These are phyloP conservation scores for Hibiscus trionum DNA, from an alignment of 345 rosid species.

Conservation along the genomic window DNA sequence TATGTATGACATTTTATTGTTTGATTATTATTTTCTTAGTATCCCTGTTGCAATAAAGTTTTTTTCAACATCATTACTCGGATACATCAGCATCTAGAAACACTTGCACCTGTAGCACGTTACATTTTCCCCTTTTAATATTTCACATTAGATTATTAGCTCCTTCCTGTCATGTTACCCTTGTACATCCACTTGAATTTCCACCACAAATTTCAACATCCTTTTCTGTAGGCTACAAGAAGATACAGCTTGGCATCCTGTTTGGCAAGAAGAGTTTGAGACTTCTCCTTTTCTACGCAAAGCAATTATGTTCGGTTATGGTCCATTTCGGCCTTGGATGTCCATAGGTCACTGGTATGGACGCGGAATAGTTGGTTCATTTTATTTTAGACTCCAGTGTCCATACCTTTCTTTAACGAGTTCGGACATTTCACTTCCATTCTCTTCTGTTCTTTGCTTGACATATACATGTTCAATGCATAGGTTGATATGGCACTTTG, in stretches of 20 bases:
- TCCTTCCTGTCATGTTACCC: not conserved
- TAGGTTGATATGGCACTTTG: slow-evolving; percentile 84
- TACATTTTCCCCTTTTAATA: not conserved
- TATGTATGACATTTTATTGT: slow-evolving; percentile 19
- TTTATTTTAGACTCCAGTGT: not conserved
- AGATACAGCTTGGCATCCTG: slow-evolving; percentile 98
- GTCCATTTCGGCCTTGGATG: slow-evolving; percentile 94
- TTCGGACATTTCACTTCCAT: not conserved
- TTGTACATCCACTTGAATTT: not conserved
- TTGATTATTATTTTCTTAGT: slow-evolving; percentile 5
- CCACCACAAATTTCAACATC: not conserved
- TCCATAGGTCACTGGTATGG: slow-evolving; percentile 82
- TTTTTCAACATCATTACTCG: not conserved
- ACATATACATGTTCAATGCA: not conserved
- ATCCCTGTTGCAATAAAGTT: not conserved
- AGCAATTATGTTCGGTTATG: slow-evolving; percentile 71
- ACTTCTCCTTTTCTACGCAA: slow-evolving; percentile 51
- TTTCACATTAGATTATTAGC: not conserved
- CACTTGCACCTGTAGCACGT: not conserved
- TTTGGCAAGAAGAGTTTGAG: slow-evolving; percentile 63
- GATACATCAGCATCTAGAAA: not conserved
- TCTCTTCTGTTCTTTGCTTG: not conserved
- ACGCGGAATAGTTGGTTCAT: not conserved
- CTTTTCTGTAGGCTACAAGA: slow-evolving; percentile 48
- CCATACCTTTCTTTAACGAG: not conserved